Evolutionary conservation across 257 asterid genomes (phyloP).

Genomic region (Verbena officinalis): DNA sequence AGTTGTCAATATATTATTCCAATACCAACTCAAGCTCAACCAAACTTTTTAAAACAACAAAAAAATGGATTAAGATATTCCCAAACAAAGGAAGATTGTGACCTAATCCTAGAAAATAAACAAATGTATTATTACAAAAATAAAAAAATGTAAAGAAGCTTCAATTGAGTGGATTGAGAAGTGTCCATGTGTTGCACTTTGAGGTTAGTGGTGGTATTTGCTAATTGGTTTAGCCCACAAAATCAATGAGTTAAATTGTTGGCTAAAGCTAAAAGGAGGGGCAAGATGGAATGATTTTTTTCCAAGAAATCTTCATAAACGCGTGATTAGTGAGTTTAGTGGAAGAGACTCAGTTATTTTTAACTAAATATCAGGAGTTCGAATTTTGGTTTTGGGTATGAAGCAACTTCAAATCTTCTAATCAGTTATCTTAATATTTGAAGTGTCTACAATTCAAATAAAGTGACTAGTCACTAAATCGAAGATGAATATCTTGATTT

Average conservation of each 20-base stretch:
- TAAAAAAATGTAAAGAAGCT: neutral
- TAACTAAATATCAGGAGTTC: no score
- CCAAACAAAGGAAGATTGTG: slow-evolving; percentile 26
- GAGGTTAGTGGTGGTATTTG: slow-evolving; percentile 36
- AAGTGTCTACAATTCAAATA: no score
- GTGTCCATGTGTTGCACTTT: slow-evolving; percentile 41
- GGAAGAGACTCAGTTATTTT: no score
- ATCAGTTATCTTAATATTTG: no score
- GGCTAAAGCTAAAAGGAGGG: no score
- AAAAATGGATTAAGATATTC: slow-evolving; percentile 6
- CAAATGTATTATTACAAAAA: slow-evolving; percentile 12
- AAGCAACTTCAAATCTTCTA: no score
- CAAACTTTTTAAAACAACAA: neutral
- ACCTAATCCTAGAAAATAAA: slow-evolving; percentile 16
- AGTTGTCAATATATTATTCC: slow-evolving; percentile 17
- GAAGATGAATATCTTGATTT: no score
- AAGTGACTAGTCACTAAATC: no score
- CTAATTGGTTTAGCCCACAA: slow-evolving; percentile 28
- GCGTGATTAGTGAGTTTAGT: no score
- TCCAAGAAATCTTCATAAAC: no score
- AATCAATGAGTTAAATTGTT: slow-evolving; percentile 19
- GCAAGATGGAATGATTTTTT: no score
- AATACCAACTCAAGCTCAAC: slow-evolving; percentile 20
- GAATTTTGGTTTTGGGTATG: no score
- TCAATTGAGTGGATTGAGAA: slow-evolving; percentile 29